Base-by-base conservation (phyloP, 257 asterid species). In the Penstemon newberryi region DNA sequence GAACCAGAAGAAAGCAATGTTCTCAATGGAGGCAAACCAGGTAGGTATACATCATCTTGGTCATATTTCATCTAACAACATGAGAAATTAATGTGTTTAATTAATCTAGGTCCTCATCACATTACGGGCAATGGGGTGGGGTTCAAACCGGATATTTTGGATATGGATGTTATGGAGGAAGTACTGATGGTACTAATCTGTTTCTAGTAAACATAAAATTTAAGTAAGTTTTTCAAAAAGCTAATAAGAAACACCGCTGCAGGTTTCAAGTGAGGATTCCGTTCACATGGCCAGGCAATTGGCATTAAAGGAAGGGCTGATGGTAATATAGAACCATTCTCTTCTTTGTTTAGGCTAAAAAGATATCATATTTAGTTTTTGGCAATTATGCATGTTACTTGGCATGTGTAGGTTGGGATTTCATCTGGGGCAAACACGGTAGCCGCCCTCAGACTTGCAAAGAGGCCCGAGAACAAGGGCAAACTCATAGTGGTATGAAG, bases 41-140 rank as follows among this genome's bases (percentile, higher is more conserved):
- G 98, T 84, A 64, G 4, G 33, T 25, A 25, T 25, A 25, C 33
- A 25, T 25, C 41, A 64, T 56, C 9, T 65, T 6, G 4, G 33
- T 15, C 18, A 15, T 15, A 15, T 33, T 11, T 7, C 9, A 11
- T 41, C 39, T 52, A 9, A 19, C 11, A 13, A 64, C 3, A n/a
- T 43, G 50, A 70, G 42, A 61, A 74, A 69, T 41, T 25, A 25
- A 25, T 49, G 4, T 41, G 60, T 33, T 46, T 4, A 12, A 10
- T 64, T 8, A 25, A 25, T 25, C 33, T 75, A 93, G 97, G 99
- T 66, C 99, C 99, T 70, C 99, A 93, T 77, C 87, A 90, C 15
- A 93, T 93, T 13, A 93, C 97, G 6, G 99, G 99, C n/a, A 93
- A 88, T 65, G 99, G 99, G 58, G 97, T 90, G 12, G 99, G 99